phyloP scores from a whole-genome alignment of 345 rosid genomes.

The Melaleuca quinquenervia region DNA sequence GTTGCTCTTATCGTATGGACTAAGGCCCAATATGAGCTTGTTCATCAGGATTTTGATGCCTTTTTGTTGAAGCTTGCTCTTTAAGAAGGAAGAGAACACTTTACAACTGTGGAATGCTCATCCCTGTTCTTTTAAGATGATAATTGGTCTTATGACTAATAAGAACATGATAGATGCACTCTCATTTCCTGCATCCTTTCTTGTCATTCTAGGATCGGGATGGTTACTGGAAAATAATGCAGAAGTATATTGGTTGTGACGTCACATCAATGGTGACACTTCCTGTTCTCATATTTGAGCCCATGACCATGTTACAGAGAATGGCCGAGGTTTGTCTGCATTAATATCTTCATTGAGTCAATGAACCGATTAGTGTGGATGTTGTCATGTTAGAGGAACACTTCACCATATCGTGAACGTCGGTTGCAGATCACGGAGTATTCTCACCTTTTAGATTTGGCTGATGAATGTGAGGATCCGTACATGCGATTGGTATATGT shows the following conservation, averaged over 20 bases:
- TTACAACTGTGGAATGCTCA: not conserved
- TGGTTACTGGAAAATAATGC: slow-evolving; percentile 93
- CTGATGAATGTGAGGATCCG: slow-evolving; percentile 90
- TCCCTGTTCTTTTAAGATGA: not conserved
- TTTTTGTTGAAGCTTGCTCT: not conserved
- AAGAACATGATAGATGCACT: not conserved
- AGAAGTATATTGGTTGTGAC: slow-evolving; percentile 76
- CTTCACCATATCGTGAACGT: not conserved
- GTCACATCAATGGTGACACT: slow-evolving; percentile 93
- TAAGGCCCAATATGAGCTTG: not conserved
- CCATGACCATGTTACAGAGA: slow-evolving; percentile 91
- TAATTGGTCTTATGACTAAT: not conserved
- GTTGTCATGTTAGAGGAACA: not conserved
- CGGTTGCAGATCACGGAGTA: slow-evolving; percentile 70
- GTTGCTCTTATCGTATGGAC: not conserved
- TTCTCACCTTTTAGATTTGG: slow-evolving; percentile 62
- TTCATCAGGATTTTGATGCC: not conserved
- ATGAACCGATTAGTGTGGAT: not conserved
- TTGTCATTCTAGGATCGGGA: slow-evolving; percentile 53
- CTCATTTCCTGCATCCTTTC: not conserved
- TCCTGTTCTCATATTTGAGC: slow-evolving; percentile 85
- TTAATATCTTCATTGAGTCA: not conserved
- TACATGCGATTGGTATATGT: slow-evolving; percentile 75
- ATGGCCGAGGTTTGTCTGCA: slow-evolving; percentile 69
- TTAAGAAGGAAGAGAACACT: not conserved